Evolutionary conservation across 2,329 filamentous ascomycete genomes (phyloP).

Genomic region (Epichloe gansuensis): DNA sequence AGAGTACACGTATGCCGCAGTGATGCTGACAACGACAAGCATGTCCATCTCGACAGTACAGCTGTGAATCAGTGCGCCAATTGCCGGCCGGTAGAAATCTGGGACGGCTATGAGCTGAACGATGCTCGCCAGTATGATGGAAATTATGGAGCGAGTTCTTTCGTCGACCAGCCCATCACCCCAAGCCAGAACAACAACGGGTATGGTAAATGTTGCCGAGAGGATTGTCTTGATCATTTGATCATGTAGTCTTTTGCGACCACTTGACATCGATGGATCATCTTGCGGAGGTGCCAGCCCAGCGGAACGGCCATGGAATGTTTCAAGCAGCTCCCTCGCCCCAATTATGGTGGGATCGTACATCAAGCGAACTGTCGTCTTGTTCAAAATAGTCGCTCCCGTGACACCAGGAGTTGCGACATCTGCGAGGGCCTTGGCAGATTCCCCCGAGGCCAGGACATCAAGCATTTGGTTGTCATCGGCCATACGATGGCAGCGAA

Average conservation of each 20-base stretch:
- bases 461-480: conserved; percentile 18
- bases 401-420: conserved; percentile 14
- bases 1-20: conserved; percentile 38
- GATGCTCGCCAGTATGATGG: conserved; percentile 33
- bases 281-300: conserved; percentile 20
- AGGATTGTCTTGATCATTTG: conserved; percentile 19
- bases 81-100: conserved; percentile 36
- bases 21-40: conserved; percentile 41
- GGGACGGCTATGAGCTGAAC: conserved; percentile 36
- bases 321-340: conserved; percentile 16
- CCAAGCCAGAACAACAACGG: conserved; percentile 22
- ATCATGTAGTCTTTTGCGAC: conserved; percentile 18
- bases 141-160: conserved; percentile 16
- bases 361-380: conserved; percentile 17
- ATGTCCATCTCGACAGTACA: conserved; percentile 42
- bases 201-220: conserved; percentile 20
- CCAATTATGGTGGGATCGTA: conserved; percentile 24
- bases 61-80: conserved; percentile 32
- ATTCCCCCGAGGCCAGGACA: conserved; percentile 12
- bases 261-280: conserved; percentile 20
- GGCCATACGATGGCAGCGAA: conserved; percentile 15
- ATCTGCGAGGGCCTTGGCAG: conserved; percentile 12
- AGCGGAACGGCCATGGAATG: conserved; percentile 8
- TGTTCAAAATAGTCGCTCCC: conserved; percentile 15
- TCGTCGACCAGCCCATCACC: conserved; percentile 11